These are phyloP conservation scores for Fusarium musae DNA, from an alignment of 2,329 filamentous ascomycete species.

Conservation along the genomic window DNA sequence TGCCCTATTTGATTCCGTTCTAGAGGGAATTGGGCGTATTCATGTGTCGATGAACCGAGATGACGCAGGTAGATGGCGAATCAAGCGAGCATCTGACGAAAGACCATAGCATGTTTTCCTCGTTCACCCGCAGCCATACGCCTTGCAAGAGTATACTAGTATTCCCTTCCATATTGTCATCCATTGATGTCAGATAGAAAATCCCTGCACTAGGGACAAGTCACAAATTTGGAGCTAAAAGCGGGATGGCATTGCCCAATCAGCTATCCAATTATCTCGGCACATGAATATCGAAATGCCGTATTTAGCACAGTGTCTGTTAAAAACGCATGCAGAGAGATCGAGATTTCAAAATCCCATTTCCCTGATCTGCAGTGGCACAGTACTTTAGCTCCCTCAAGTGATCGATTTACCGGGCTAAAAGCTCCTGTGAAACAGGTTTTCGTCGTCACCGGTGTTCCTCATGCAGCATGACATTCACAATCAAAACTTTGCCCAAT, in stretches of 20 bases:
- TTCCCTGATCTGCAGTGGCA: neutral
- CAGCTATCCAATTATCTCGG: neutral
- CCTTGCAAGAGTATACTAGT: neutral
- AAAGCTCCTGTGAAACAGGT: neutral
- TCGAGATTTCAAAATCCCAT: slow-evolving; percentile 5
- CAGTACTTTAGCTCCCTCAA: neutral
- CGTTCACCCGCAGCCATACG: neutral
- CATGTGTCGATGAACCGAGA: slow-evolving; percentile 52
- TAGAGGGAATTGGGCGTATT: slow-evolving; percentile 52
- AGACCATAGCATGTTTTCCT: slow-evolving; percentile 30
- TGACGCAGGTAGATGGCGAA: slow-evolving; percentile 55
- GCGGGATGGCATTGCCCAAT: slow-evolving; percentile 17
- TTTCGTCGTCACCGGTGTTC: neutral
- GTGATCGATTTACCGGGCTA: neutral
- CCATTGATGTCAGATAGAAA: neutral
- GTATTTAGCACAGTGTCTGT: slow-evolving; percentile 10
- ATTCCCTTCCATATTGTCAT: neutral
- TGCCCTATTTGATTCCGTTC: slow-evolving; percentile 49
- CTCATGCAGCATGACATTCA: neutral
- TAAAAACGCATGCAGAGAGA: neutral
- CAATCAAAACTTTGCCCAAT: neutral
- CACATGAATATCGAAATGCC: neutral
- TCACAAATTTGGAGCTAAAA: neutral
- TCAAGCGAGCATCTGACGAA: slow-evolving; percentile 40
- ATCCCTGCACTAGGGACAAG: neutral